Evolutionary conservation across 176 grass and related monocot genomes (phyloP).

Genomic region (Phragmites australis): DNA sequence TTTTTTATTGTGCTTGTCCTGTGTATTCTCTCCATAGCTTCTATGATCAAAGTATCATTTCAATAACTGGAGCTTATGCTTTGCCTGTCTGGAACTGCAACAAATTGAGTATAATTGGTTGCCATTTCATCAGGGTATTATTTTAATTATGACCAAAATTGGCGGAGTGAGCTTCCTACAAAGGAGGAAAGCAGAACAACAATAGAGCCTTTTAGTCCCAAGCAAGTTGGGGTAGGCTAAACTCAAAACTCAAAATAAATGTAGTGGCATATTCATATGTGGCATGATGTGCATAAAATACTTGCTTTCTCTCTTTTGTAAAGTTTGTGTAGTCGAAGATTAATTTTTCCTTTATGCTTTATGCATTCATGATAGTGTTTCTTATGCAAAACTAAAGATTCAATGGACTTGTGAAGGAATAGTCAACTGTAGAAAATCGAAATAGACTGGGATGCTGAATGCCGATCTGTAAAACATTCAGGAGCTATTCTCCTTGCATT

Average conservation of each 20-base stretch:
- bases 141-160: neutral
- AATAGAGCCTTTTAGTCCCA: too few species aligned
- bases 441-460: neutral
- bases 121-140: neutral
- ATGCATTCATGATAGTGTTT: slow-evolving; percentile 8
- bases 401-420: neutral
- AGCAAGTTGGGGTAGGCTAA: too few species aligned
- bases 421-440: neutral
- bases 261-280: neutral
- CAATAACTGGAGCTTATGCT: neutral
- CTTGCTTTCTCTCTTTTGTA: neutral
- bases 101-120: neutral
- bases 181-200: neutral
- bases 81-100: neutral
- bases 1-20: neutral
- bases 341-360: neutral
- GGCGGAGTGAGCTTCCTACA: neutral
- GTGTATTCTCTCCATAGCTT: neutral
- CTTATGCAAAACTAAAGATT: slow-evolving; percentile 1
- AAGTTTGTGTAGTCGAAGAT: neutral
- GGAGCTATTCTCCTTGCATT: neutral
- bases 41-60: neutral
- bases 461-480: neutral
- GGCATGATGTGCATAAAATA: neutral
- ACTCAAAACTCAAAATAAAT: neutral